A percentile compares a stretch with the other conserved stretches of the same genome.
Conservation (phyloP, 345 rosid genomes). For the Arabidopsis suecica region DNA sequence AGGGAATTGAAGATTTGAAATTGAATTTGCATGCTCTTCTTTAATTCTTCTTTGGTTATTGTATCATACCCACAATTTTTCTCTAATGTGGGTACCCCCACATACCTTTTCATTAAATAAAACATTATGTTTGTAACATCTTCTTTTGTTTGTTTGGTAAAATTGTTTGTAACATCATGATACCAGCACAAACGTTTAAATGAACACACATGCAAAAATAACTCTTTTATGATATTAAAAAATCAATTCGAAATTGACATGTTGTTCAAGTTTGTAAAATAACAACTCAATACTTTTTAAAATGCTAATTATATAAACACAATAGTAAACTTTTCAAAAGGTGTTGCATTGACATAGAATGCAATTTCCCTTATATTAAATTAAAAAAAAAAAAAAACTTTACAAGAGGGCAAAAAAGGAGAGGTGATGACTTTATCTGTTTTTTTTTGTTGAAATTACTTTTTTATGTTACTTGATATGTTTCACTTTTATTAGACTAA, state of each 20-base stretch:
- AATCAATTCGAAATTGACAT: conserved; percentile 13
- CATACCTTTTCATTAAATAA: conserved; percentile 2
- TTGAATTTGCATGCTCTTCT: conserved; percentile 25
- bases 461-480: neutral
- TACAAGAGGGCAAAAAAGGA: neutral
- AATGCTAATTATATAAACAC: neutral
- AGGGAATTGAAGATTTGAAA: conserved; percentile 24
- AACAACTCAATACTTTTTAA: conserved; percentile 5
- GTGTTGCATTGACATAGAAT: too few species aligned
- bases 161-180: conserved; percentile 17
- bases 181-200: conserved; percentile 19
- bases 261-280: neutral
- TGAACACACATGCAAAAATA: conserved; percentile 7
- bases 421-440: neutral
- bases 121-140: neutral
- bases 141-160: neutral
- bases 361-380: too few species aligned
- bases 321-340: neutral
- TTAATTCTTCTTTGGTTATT: conserved; percentile 8
- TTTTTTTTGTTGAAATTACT: neutral
- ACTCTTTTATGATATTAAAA: neutral
- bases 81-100: conserved; percentile 19
- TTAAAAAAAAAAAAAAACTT: neutral
- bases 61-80: conserved; percentile 23
- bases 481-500: neutral